A percentile compares a stretch with the other conserved stretches of the same genome.
These are phyloP conservation scores for Capronia epimyces DNA, from an alignment of 2,329 filamentous ascomycete species.

Conservation along the genomic window DNA sequence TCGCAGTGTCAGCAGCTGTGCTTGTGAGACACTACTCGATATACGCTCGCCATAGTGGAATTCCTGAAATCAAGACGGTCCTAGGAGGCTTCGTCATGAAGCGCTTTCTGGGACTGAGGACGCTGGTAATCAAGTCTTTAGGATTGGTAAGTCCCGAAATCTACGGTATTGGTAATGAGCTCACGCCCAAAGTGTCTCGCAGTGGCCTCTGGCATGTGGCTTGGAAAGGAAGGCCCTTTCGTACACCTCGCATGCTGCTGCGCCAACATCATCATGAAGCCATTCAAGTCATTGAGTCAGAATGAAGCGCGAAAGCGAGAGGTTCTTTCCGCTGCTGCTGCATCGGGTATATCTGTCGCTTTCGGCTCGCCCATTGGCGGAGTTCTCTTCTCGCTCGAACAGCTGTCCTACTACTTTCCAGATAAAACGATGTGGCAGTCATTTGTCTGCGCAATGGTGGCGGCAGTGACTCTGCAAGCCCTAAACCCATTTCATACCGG, in stretches of 20 bases:
- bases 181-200: slow-evolving; percentile 64
- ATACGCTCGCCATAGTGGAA: slow-evolving; percentile 90
- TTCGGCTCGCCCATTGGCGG: slow-evolving; percentile 93
- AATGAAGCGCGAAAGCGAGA: slow-evolving; percentile 96
- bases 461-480: slow-evolving; percentile 84
- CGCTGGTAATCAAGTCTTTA: slow-evolving; percentile 79
- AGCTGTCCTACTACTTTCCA: slow-evolving; percentile 94
- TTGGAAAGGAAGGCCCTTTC: slow-evolving; percentile 90
- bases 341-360: slow-evolving; percentile 86
- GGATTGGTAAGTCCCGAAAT: slow-evolving; percentile 59
- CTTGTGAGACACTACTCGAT: slow-evolving; percentile 78
- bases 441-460: slow-evolving; percentile 99
- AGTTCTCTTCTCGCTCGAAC: slow-evolving; percentile 93
- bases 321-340: slow-evolving; percentile 84
- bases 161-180: slow-evolving; percentile 22
- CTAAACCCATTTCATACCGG: slow-evolving; percentile 92
- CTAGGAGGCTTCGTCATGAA: slow-evolving; percentile 89
- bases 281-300: slow-evolving; percentile 70
- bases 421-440: slow-evolving; percentile 99
- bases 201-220: slow-evolving; percentile 90
- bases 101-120: slow-evolving; percentile 81
- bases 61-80: slow-evolving; percentile 95
- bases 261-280: slow-evolving; percentile 86
- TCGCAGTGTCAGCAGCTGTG: slow-evolving; percentile 70
- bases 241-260: slow-evolving; percentile 97